Conservation (phyloP, 768 basidiomycete genomes). For the Boletus pseudopeckii region DNA sequence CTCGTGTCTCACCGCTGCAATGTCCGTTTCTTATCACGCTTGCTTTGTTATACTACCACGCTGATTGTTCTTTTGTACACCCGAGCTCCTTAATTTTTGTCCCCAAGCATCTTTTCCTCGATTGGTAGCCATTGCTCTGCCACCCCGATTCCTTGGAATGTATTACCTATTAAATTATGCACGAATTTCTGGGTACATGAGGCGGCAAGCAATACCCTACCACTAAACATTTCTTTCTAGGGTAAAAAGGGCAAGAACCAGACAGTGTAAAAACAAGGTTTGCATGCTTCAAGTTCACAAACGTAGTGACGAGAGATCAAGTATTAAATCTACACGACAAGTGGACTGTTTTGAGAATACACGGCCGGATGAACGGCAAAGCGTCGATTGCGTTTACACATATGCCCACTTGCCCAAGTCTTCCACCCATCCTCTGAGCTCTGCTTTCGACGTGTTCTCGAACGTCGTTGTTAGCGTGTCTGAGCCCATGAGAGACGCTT, state of each 20-base stretch:
- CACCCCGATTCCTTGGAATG: slow-evolving; percentile 5
- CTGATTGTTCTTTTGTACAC: neutral
- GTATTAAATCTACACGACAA: neutral
- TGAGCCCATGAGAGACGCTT: neutral
- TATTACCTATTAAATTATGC: slow-evolving; percentile 5
- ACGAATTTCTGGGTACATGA: neutral
- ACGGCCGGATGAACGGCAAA: neutral
- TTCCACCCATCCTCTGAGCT: slow-evolving; percentile 37
- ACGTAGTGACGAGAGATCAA: slow-evolving; percentile 2
- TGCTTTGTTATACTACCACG: slow-evolving; percentile 5
- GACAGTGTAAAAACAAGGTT: neutral
- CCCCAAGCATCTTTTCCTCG: neutral
- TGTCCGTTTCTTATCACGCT: neutral
- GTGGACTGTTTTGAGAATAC: neutral
- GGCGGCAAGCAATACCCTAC: neutral
- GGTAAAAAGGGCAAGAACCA: neutral
- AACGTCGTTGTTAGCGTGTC: slow-evolving; percentile 26
- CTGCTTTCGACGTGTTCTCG: slow-evolving; percentile 21
- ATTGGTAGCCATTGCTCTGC: neutral
- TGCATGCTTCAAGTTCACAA: neutral
- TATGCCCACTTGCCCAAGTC: slow-evolving; percentile 39
- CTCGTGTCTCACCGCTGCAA: neutral
- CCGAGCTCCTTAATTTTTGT: slow-evolving; percentile 1
- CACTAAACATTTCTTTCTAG: neutral
- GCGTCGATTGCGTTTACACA: slow-evolving; percentile 20